Base-by-base conservation (phyloP, 345 rosid species). In the Lepidium aucheri region DNA sequence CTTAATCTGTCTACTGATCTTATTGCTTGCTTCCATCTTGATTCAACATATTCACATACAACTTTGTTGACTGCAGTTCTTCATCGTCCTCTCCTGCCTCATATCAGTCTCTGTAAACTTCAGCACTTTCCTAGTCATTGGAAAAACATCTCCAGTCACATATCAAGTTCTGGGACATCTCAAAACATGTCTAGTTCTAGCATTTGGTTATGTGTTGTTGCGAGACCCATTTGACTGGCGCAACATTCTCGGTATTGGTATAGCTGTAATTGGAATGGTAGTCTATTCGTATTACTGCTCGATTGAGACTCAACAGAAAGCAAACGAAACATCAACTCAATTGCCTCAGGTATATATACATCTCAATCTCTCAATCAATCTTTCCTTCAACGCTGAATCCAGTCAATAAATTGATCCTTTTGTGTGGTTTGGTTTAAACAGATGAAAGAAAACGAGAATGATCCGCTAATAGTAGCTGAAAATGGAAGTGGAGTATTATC, bases 101-200 rank as follows among this genome's bases (percentile, higher is more conserved):
- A 95, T 95, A 80, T 91, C 99, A 28, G 99, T 95, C 50, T 95
- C 97, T 47, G 99, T 95, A 59, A 95, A 95, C 91, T 95, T 95
- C 80, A 95, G 99, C 78, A 95, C 99, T 24, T 95, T 95, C 78
- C 78, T 95, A 72, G 99, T 95, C 12, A 95, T 95, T 35, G 99
- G 99, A 68, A 95, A 95, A 81, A 95, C 99, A 64, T 95, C 99
- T 73, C 99, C 99, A 2, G 99, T 95, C 64, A 91, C 99, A 35
- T 95, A 95, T 80, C 99, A 95, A 76, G 99, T 95, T 53, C 85
- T 95, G n/a, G 99, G 99, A 49, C 99, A 95, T 80, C 80, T 95
- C 43, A 95, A 95, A 80, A 95, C 99, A 54, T 95, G 99, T 80
- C 80, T 95, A 44, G 97, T 95, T 69, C 84, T 95, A 86, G 96